A percentile compares a stretch with the other conserved stretches of the same genome.
Evolutionary conservation across 169 alveolate species (phyloP).

Genomic region (Eimeria maxima): DNA sequence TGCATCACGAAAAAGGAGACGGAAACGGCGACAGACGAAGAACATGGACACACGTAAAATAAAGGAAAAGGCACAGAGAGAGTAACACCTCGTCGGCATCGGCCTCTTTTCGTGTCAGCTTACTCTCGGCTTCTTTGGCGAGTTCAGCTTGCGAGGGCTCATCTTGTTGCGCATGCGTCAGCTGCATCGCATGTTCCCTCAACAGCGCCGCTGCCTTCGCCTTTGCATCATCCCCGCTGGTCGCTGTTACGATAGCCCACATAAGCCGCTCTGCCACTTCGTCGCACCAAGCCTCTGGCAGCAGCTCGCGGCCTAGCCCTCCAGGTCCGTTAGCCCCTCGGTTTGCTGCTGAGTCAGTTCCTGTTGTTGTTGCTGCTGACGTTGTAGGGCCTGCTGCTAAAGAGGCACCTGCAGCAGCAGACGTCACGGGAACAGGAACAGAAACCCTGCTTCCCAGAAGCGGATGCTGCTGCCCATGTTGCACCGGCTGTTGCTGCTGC

Average conservation of each 20-base stretch:
- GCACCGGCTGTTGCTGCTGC: not conserved
- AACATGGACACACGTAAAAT: not conserved
- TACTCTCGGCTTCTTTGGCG: constrained; percentile 67
- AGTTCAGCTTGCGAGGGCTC: constrained; percentile 40
- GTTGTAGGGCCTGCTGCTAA: not conserved
- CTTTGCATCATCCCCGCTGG: constrained; percentile 77
- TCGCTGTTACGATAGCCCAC: constrained; percentile 42
- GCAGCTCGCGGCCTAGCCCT: not conserved
- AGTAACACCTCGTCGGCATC: not conserved
- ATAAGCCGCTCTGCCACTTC: constrained; percentile 73
- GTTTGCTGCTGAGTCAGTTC: not conserved
- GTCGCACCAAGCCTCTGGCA: constrained; percentile 63
- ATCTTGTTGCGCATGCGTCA: constrained; percentile 37
- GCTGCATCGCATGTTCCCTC: constrained; percentile 77
- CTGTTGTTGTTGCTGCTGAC: constrained; percentile 13
- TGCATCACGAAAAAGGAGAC: too few relatives aligned
- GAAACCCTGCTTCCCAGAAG: not conserved
- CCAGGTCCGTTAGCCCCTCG: not conserved
- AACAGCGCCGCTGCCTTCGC: constrained; percentile 44
- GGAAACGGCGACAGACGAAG: not conserved
- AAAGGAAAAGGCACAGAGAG: not conserved
- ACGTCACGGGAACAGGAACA: not conserved
- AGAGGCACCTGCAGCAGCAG: not conserved
- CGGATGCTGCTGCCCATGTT: not conserved
- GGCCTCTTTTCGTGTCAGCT: not conserved